A percentile compares a stretch with the other conserved stretches of the same genome.
Conservation (phyloP, 306 rosid genomes). For the Corylus avellana region DNA sequence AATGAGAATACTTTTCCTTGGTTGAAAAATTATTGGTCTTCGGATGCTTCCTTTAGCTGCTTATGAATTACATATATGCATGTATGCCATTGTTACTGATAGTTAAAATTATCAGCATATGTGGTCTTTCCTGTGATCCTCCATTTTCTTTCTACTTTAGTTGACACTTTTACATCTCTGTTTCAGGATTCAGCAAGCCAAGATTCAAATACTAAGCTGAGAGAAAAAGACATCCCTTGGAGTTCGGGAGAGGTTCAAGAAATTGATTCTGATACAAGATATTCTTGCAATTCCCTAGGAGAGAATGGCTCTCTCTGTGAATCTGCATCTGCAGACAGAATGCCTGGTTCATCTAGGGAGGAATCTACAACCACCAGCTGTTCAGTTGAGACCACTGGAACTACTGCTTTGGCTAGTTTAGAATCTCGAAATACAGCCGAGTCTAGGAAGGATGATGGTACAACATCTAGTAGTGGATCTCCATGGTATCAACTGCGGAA, state of each 20-base stretch:
- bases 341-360: constrained; percentile 42
- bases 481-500: constrained; percentile 93
- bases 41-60: not conserved
- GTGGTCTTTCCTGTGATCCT: not conserved
- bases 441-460: constrained; percentile 50
- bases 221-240: constrained; percentile 39
- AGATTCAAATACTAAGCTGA: constrained; percentile 39
- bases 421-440: constrained; percentile 44
- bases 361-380: constrained; percentile 48
- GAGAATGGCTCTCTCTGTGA: constrained; percentile 34
- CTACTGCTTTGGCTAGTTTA: constrained; percentile 28
- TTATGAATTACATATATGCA: not conserved
- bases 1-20: not conserved
- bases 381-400: constrained; percentile 39
- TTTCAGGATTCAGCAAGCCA: constrained; percentile 60
- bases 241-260: constrained; percentile 46
- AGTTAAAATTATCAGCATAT: not conserved
- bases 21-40: not conserved
- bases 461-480: constrained; percentile 73
- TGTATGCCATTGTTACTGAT: not conserved
- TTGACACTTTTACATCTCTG: constrained; percentile 20
- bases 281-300: constrained; percentile 22
- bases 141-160: not conserved
- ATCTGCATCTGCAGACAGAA: constrained; percentile 40
- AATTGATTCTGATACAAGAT: constrained; percentile 47